Evolutionary conservation across 1,284 basidiomycete species (phyloP), one percentile per base, ranked within the genome.

Genomic region (Fistulina hepatica): DNA sequence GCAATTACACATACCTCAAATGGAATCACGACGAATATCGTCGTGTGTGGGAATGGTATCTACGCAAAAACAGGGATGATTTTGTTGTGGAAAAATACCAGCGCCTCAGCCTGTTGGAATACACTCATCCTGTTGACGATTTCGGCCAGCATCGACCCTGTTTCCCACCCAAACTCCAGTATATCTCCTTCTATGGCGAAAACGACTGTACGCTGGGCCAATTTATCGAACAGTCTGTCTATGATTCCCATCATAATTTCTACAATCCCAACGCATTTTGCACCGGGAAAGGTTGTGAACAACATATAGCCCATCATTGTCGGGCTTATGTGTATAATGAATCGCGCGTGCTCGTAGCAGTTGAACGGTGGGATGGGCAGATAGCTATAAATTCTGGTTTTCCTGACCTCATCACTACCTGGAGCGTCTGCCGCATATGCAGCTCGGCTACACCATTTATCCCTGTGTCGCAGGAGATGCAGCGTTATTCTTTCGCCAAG

Each of bases 41-140:
- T 27, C 78, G 81, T 33, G 73, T 91, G 13, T 97, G 92, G 89
- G 81, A 90, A 52, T 92, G 86, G 81, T 94, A 94, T 52, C 61
- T 86, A 10, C 73, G 81, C 35, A 80, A 85, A 58, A 83, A 90
- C 56, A 56, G 65, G 5, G 85, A 90, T 50, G 81, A 86, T 48
- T 81, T 95, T 48, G 73, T 86, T 28, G 86, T 94, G 21, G 90
- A 93, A 55, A 86, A 92, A 55, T 97, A 94, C 53, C 94, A 97
- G 54, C 77, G 80, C 49, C 82, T 97, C 56, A 76, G 70, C 48
- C 54, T 90, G 7, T 76, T 81, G 63, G 75, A 81, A 48, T 82
- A 76, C 50, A 81, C 74, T 7, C 66, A 89, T 24, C 86, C 82
- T 16, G 76, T 76, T 17, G 67, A 23, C 26, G 21, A 34, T 21